Percentiles rank a stretch among this genome's conserved stretches.
phyloP scores from a whole-genome alignment of 2,329 filamentous ascomycete genomes.

The Fusarium annulatum region DNA sequence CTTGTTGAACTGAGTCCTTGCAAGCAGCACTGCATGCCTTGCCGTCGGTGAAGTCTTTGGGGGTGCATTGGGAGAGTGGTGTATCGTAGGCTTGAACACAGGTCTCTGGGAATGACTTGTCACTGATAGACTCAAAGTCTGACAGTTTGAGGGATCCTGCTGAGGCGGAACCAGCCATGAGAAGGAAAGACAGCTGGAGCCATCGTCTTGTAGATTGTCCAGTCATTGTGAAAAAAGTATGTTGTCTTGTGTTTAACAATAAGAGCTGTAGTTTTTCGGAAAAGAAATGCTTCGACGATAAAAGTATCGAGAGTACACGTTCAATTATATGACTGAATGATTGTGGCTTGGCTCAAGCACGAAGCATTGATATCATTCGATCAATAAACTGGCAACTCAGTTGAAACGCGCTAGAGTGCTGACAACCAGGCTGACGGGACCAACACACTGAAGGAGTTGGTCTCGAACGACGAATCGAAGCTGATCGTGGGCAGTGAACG shows the following conservation, averaged over 20 bases:
- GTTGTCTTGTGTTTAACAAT: background rate
- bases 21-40: slow-evolving; percentile 54
- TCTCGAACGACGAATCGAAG: slow-evolving; percentile 4
- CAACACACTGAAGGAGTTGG: slow-evolving; percentile 21
- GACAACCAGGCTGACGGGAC: slow-evolving; percentile 25
- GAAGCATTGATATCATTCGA: slow-evolving; percentile 31
- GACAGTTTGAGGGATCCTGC: slow-evolving; percentile 49
- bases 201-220: slow-evolving; percentile 37
- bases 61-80: slow-evolving; percentile 52
- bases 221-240: slow-evolving; percentile 20
- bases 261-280: background rate
- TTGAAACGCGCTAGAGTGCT: slow-evolving; percentile 43
- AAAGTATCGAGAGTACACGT: background rate
- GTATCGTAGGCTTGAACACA: slow-evolving; percentile 58
- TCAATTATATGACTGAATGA: slow-evolving; percentile 24
- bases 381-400: slow-evolving; percentile 37
- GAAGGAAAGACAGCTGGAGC: slow-evolving; percentile 39
- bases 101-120: slow-evolving; percentile 49
- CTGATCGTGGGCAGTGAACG: background rate
- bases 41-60: slow-evolving; percentile 51
- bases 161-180: slow-evolving; percentile 41
- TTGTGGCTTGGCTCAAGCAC: slow-evolving; percentile 14
- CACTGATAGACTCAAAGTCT: slow-evolving; percentile 55
- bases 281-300: background rate
- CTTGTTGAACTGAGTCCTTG: slow-evolving; percentile 42